Evolutionary conservation across 2,329 filamentous ascomycete genomes (phyloP).

Genomic region (Aspergillus uvarum): DNA sequence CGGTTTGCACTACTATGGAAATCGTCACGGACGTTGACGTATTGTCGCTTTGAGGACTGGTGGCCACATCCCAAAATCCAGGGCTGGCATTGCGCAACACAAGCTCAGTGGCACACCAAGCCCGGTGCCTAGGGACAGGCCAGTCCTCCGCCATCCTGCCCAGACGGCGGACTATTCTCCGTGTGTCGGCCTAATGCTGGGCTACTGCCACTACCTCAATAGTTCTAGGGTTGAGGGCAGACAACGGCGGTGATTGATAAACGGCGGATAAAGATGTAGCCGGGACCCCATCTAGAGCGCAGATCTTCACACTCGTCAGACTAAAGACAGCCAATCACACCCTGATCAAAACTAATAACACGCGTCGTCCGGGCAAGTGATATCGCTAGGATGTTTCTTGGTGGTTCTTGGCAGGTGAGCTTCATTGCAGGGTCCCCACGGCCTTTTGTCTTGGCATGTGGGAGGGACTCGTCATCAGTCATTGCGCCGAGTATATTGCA

Average conservation of each 20-base stretch:
- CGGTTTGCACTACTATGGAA: neutral
- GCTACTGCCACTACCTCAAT: neutral
- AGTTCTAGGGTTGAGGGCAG: neutral
- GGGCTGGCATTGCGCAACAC: neutral
- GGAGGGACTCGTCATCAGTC: constrained; percentile 4
- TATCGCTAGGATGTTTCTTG: neutral
- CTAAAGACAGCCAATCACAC: neutral
- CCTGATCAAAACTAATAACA: constrained; percentile 1
- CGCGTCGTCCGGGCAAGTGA: neutral
- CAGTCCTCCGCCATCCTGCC: neutral
- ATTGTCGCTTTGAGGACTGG: neutral
- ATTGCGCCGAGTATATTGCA: neutral
- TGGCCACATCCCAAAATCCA: neutral
- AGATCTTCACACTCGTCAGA: neutral
- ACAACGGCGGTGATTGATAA: neutral
- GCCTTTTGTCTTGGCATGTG: neutral
- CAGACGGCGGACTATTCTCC: neutral
- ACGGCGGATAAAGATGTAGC: neutral
- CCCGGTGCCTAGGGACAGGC: neutral
- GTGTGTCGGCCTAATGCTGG: neutral
- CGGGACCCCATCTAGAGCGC: neutral
- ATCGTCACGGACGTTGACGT: neutral
- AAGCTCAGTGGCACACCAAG: neutral
- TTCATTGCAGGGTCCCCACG: constrained; percentile 4
- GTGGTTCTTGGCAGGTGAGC: constrained; percentile 3